Conservation (phyloP, 2,329 filamentous ascomycete species). For the Pezizomycotina sp. region DNA sequence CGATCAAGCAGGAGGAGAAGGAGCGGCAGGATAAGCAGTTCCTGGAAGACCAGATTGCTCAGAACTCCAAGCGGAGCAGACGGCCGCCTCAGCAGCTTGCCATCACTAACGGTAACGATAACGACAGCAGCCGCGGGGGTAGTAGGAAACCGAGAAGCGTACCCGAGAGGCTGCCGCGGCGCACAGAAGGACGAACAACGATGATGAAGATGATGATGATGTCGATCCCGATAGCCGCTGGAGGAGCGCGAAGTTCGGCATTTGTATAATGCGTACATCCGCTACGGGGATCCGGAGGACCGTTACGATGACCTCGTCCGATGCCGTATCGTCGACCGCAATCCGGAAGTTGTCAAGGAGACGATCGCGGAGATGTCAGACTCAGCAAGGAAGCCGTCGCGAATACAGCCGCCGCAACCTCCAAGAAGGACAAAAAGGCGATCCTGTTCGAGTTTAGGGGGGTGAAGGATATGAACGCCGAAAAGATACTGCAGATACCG, state of each 20-base stretch:
- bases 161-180: slow-evolving; percentile 53
- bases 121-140: slow-evolving; percentile 38
- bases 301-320: slow-evolving; percentile 72
- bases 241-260: slow-evolving; percentile 87
- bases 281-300: slow-evolving; percentile 80
- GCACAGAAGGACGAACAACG: slow-evolving; percentile 51
- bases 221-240: slow-evolving; percentile 70
- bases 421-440: slow-evolving; percentile 88
- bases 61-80: slow-evolving; percentile 31
- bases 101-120: slow-evolving; percentile 29
- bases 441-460: slow-evolving; percentile 88
- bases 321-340: slow-evolving; percentile 66
- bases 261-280: slow-evolving; percentile 75
- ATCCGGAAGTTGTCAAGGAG: slow-evolving; percentile 59
- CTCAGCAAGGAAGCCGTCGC: slow-evolving; percentile 44
- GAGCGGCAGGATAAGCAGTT: slow-evolving; percentile 39
- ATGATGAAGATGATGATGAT: slow-evolving; percentile 52
- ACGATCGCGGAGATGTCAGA: slow-evolving; percentile 60
- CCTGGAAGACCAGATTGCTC: slow-evolving; percentile 24
- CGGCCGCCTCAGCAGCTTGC: no score
- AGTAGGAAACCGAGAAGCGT: slow-evolving; percentile 49
- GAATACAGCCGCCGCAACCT: slow-evolving; percentile 49
- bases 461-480: slow-evolving; percentile 87
- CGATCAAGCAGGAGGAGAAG: slow-evolving; percentile 78
- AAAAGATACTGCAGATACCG: slow-evolving; percentile 86